Evolutionary conservation across 495 filamentous ascomycete genomes (phyloP), one percentile per base, ranked within the genome.

Genomic region (Penicillium turbatum): DNA sequence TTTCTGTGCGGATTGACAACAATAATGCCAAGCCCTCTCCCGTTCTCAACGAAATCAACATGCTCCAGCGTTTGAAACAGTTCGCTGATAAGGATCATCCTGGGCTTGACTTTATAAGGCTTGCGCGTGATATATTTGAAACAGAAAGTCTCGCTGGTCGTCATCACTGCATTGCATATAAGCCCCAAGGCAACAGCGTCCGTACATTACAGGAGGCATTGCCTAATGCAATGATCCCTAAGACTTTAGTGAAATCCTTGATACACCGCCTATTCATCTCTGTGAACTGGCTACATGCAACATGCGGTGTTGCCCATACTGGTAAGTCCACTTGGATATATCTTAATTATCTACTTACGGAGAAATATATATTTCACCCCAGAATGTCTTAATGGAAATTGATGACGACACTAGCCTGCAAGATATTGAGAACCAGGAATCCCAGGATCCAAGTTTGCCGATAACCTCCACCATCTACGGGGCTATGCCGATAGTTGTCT

Each of bases 241-340:
- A 53, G 27, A 15, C 50, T 32, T 27, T 60, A 9, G 48, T 60
- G 11, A 56, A 38, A 43, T 59, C 51, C 7, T 19, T 56, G 12
- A 56, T 56, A 26, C 44, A 35, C 38, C 53, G 49, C 6, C 32
- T 56, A n/a, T 56, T 52, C 17, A 35, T 60, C 37, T 29, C 53
- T 5, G 32, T 56, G 15, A 54, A 60, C 30, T 56, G 57, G 53
- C 31, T 56, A 17, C 53, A 60, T 50, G 48, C 53, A n/a, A 51
- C n/a, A 0, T 56, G 57, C 31, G 48, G 48, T 44, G 12, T 55
- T 32, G 29, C 39, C n/a, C 53, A 60, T 27, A 60, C 53, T 24
- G 44, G 57, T 60, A 43, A 24, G 24, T 42, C 16, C 16, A 48
- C 21, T 24, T 24, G 41, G 3, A 13, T 0, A 39, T 21, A 21